Conservation (phyloP, 192 early-diverging fungal genomes). For the Entomortierella beljakovae region DNA sequence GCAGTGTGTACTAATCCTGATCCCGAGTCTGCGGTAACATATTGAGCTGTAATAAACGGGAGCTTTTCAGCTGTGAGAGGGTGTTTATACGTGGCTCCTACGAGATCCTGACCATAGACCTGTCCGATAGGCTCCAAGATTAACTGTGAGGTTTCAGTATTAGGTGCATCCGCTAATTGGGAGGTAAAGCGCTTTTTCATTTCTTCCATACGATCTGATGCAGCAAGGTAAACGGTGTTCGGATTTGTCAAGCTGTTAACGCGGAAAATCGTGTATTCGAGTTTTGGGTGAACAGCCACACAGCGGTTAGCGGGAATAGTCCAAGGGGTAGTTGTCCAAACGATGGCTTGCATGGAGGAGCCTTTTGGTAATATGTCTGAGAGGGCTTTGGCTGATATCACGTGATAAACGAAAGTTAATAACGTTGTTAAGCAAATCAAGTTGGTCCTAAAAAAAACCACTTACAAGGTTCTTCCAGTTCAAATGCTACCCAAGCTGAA, state of each 20-base stretch:
- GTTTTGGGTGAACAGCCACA: conserved; percentile 72
- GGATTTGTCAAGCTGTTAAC: conserved; percentile 12
- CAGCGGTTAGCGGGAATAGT: conserved; percentile 82
- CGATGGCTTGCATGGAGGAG: conserved; percentile 56
- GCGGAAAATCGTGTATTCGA: conserved; percentile 68
- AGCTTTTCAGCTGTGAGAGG: conserved; percentile 59
- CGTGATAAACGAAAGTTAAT: not conserved
- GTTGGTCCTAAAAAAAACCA: not conserved
- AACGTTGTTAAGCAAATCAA: not conserved
- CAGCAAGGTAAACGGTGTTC: conserved; percentile 54
- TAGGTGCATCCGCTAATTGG: not conserved
- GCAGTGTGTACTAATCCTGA: conserved; percentile 84
- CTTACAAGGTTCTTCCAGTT: conserved; percentile 60
- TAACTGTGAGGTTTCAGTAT: conserved; percentile 9
- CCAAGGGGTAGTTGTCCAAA: conserved; percentile 90
- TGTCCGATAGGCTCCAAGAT: conserved; percentile 29
- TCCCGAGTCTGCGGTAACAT: conserved; percentile 80
- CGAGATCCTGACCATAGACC: conserved; percentile 59
- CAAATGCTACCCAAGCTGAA: conserved; percentile 78
- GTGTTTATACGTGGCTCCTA: conserved; percentile 68
- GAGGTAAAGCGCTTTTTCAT: conserved; percentile 43
- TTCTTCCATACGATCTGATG: conserved; percentile 56
- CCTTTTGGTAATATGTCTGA: conserved; percentile 14
- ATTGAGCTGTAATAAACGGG: conserved; percentile 70
- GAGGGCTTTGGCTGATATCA: conserved; percentile 11